Evolutionary conservation across 352 stramenopile species (phyloP), one percentile per base, ranked within the genome.

Genomic region (Phytophthora meadii): DNA sequence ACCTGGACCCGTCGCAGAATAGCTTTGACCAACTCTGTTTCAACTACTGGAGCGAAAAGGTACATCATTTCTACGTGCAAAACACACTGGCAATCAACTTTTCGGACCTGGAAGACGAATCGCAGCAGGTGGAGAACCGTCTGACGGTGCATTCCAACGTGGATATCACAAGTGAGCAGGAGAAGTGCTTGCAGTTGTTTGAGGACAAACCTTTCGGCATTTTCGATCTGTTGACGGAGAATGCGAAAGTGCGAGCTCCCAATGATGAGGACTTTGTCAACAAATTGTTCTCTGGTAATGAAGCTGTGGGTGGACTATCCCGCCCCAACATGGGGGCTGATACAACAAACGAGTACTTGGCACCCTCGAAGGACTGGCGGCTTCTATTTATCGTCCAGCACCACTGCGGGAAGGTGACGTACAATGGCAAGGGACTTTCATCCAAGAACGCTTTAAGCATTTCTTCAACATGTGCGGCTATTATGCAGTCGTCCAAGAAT

Each of bases 21-120:
- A 84, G 81, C 17, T 92, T 95, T 44, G 83, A 93, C 53, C 83
- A 92, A 61, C 70, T 93, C 10, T 92, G 84, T 47, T 87, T 86
- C 49, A 92, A 95, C 46, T 95, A 95, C 61, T 95, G 87, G 87
- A 90, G 83, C 55, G 84, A 95, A 60, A 95, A 93, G 41, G 80
- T 91, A 17, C 82, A 90, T 58, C 80, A 81, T 37, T 92, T 93
- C 50, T 95, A 90, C 65, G 74, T 93, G 28, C 81, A 91, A 66
- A 89, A 89, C 58, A 93, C 82, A 8, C 50, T 90, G 15, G 76
- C 82, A 3, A 82, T 86, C 11, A 88, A 87, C 47, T 82, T 88
- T 7, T 67, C 70, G 1, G 80, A 89, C 19, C 40, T 89, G 46
- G 80, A 84, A 28, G 71, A 82, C 36, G 79, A 92, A n/a, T 76